Percentiles rank a stretch among this genome's conserved stretches.
These are phyloP conservation scores for Trichophaea hybrida DNA, from an alignment of 2,329 filamentous ascomycete genomes.

Conservation along the genomic window DNA sequence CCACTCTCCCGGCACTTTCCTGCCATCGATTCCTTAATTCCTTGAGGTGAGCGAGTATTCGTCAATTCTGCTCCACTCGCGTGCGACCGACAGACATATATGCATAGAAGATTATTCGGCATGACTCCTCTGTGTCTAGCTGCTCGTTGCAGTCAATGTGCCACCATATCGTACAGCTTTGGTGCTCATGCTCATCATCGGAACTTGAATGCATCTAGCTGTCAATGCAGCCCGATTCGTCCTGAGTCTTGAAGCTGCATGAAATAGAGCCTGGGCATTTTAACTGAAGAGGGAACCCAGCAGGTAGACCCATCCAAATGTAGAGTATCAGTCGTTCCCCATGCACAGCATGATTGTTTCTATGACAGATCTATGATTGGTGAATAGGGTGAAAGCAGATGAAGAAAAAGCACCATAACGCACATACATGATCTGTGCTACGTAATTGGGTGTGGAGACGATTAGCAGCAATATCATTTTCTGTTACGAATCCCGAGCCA, in stretches of 20 bases:
- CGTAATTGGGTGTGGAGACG: not conserved
- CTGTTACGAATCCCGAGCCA: not conserved
- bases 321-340: not conserved
- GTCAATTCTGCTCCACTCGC: not conserved
- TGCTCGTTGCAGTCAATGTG: no score
- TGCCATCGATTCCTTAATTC: not conserved
- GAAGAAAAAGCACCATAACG: not conserved
- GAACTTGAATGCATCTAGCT: not conserved
- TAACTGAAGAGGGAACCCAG: not conserved
- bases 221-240: not conserved
- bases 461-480: not conserved
- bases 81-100: not conserved
- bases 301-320: not conserved
- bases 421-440: not conserved
- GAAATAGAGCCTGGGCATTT: not conserved
- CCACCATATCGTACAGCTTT: no score
- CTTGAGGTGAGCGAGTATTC: not conserved
- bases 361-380: not conserved
- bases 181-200: not conserved
- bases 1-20: not conserved
- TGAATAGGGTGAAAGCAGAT: not conserved
- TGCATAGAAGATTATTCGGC: no score
- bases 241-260: not conserved
- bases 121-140: no score
- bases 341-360: not conserved